A percentile compares a stretch with the other conserved stretches of the same genome.
Evolutionary conservation across 306 rosid genomes (phyloP).

Genomic region (Casuarina glauca): DNA sequence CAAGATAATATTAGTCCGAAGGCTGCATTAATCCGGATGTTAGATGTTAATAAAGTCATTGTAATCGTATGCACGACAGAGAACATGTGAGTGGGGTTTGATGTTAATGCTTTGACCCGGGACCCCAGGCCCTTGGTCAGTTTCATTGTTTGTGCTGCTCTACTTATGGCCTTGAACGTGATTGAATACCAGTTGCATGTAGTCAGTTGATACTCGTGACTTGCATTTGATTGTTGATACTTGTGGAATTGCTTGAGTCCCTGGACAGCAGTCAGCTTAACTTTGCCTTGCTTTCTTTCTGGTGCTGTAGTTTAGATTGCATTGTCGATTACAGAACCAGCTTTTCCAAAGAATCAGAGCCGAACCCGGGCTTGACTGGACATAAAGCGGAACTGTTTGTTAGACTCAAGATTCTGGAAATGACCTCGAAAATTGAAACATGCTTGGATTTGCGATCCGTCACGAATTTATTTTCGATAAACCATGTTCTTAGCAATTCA

Average conservation of each 20-base stretch:
- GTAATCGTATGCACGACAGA: constrained; percentile 37
- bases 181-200: constrained; percentile 27
- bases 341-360: background rate
- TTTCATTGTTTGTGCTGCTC: constrained; percentile 17
- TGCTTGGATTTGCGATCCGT: constrained; percentile 25
- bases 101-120: constrained; percentile 34
- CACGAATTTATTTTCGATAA: constrained; percentile 8
- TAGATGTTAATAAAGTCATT: constrained; percentile 31
- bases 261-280: no score
- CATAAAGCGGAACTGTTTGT: background rate
- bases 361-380: background rate
- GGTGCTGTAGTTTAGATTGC: background rate
- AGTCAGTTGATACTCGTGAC: constrained; percentile 50
- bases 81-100: constrained; percentile 66
- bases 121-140: constrained; percentile 35
- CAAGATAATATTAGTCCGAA: background rate
- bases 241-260: no score
- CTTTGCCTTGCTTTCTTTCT: no score
- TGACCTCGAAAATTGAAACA: background rate
- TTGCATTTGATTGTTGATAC: constrained; percentile 15
- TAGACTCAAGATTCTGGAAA: background rate
- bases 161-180: constrained; percentile 12
- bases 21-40: constrained; percentile 10
- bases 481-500: background rate
- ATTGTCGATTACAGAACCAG: background rate